Percentiles rank a stretch among this genome's conserved stretches.
These are phyloP conservation scores for Trametes sp. DNA, from an alignment of 1,284 basidiomycete species.

Conservation along the genomic window DNA sequence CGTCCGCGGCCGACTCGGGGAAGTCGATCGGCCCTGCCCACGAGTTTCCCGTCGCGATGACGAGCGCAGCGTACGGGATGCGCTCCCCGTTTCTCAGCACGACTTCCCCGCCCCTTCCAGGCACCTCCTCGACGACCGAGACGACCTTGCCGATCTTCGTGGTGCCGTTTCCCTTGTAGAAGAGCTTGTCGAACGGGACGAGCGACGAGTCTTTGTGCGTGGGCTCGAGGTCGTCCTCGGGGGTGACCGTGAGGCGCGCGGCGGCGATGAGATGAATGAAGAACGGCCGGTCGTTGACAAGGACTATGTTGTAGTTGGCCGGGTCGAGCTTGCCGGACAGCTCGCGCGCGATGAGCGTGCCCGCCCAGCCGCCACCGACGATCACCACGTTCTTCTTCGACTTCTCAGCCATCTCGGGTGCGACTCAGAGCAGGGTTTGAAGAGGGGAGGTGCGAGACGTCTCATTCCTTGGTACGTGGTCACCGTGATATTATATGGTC, in stretches of 20 bases:
- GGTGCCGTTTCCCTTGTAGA: conserved; percentile 54
- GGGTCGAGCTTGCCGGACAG: conserved; percentile 45
- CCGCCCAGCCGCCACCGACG: conserved; percentile 48
- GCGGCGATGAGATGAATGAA: conserved; percentile 43
- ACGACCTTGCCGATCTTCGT: conserved; percentile 53
- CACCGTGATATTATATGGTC: neutral
- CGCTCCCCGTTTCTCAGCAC: conserved; percentile 56
- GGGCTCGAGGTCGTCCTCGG: conserved; percentile 39
- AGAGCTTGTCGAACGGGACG: conserved; percentile 54
- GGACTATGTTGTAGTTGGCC: conserved; percentile 43
- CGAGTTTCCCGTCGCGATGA: conserved; percentile 62
- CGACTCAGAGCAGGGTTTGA: neutral
- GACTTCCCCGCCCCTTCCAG: conserved; percentile 51
- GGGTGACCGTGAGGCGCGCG: conserved; percentile 45
- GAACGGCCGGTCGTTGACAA: conserved; percentile 46
- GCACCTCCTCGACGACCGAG: conserved; percentile 50
- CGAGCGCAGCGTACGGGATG: conserved; percentile 58
- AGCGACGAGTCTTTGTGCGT: conserved; percentile 39
- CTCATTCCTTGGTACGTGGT: neutral
- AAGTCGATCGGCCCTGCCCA: conserved; percentile 62
- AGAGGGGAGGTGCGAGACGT: neutral
- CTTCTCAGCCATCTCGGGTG: conserved; percentile 10
- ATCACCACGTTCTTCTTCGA: conserved; percentile 45
- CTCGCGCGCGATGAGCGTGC: conserved; percentile 38
- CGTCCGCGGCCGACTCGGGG: conserved; percentile 50